Base-by-base conservation (phyloP, 2,329 filamentous ascomycete genomes). In the Colletotrichum sublineola region DNA sequence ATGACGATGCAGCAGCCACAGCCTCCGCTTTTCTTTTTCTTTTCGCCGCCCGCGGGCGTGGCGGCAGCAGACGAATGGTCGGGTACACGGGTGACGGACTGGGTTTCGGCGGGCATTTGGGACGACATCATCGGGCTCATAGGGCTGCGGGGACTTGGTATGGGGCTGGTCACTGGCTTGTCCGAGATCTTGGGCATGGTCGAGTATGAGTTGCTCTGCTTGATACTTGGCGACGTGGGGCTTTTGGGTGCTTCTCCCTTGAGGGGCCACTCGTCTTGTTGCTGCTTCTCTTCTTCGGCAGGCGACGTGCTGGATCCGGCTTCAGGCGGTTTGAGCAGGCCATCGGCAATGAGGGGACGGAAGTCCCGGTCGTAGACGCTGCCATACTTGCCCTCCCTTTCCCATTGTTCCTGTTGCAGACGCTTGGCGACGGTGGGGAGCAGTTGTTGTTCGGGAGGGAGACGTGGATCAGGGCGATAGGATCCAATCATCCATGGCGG, bases 381-480 rank as follows among this genome's bases (percentile, higher is more conserved):
- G 4, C 94, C 94, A 74, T 94, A 93, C 75, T 94, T 94, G 74
- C 95, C 95, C 81, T 98, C 94, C 77, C 91, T 93, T 82, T 97
- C 95, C 95, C 95, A 98, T 81, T 96, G 94, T 81, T 98, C 95
- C 83, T 98, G 96, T 81, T 96, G 94, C 81, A 98, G 88, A 68
- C 94, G 89, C 78, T 93, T 94, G 15, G 96, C 96, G 74, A 98
- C 95, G 0, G 96, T 98, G 0, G 96, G 96, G 14, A 99, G 90
- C 65, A 99, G 91, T 80, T 99, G 96, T 81, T 99, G 94, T 74
- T 99, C 96, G 0, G 95, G 96, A 7, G 96, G 96, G 44, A 99
- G 86, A 73, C 95, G 92, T 40, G 96, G 96, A 79, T 99, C 96
- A 0, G 96, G 96, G 79, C 97, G 97, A 82, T 98, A 99, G 82